Base-by-base conservation (phyloP, 441 rosid genomes). In the Bocquillonia castaneifolia region DNA sequence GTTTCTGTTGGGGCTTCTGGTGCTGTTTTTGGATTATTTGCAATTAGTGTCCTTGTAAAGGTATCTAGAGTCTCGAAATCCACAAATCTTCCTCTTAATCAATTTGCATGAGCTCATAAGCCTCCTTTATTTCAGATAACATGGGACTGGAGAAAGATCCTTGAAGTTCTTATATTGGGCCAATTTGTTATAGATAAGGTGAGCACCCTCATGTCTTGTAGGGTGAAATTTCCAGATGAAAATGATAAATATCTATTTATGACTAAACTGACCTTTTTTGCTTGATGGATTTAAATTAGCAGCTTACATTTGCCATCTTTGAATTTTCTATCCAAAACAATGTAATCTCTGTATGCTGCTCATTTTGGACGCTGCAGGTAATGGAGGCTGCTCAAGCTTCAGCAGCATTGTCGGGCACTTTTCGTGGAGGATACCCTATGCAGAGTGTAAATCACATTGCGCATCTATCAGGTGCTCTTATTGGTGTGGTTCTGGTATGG, bases 131-230 rank as follows among this genome's bases (percentile, higher is more conserved):
- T 73, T 68, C 69, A 93, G 97, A 85, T 89, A 84, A 88, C 96
- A 61, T 90, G 96, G 98, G 93, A 90, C 71, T 93, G 98, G 98
- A 87, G 97, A 78, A 93, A 93, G 82, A 90, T 93, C 72, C 91
- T 93, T 58, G 97, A 93, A 81, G 97, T 90, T 72, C 92, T 90
- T 68, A 93, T 93, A 76, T 68, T 93, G 81, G 97, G 97, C 47
- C 98, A 90, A 76, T 90, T 90, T 77, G 98, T 90, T 48, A 65
- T 88, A 25, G 91, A 88, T 68, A 93, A 81, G 88, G 97, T 93
- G 70, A 79, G 75, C 26, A 52, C 15, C 58, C 71, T 18, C 32
- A 36, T 60, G 64, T 32, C 63, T 68, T 8, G 66, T 20, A 15
- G 5, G 32, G 47, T 36, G 10, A 3, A 36, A 36, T 36, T 36